phyloP scores from a whole-genome alignment of 306 rosid species.

The Argentina anserina region DNA sequence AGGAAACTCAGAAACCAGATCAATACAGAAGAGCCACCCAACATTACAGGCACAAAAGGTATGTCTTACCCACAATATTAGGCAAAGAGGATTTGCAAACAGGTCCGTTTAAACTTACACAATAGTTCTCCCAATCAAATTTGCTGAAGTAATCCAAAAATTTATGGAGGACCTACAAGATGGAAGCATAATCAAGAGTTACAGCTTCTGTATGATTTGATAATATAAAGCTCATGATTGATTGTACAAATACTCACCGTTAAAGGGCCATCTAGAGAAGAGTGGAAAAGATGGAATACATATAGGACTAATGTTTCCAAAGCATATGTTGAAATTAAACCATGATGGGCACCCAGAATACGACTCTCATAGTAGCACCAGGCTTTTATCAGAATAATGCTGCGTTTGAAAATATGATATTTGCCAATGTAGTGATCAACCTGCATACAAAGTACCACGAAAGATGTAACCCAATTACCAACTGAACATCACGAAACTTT shows the following conservation, averaged over 20 bases:
- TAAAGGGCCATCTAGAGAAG: conserved; percentile 64
- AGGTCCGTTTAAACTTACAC: conserved; percentile 81
- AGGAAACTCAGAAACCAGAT: conserved; percentile 17
- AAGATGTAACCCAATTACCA: conserved; percentile 15
- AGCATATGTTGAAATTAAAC: conserved; percentile 88
- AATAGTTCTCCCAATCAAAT: conserved; percentile 87
- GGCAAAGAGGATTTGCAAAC: conserved; percentile 67
- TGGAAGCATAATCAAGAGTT: conserved; percentile 11
- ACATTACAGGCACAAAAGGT: conserved; percentile 14
- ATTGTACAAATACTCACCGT: conserved; percentile 52
- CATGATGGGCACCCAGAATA: conserved; percentile 86
- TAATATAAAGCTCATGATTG: background rate
- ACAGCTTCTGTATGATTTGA: conserved; percentile 2
- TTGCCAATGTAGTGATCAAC: conserved; percentile 70
- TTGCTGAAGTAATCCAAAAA: conserved; percentile 85
- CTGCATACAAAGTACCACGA: conserved; percentile 31
- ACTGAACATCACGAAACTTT: conserved; percentile 18
- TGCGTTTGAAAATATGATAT: conserved; percentile 81
- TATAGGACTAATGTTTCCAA: conserved; percentile 81
- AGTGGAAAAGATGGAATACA: conserved; percentile 71
- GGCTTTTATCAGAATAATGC: conserved; percentile 74
- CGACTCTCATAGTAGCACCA: conserved; percentile 98
- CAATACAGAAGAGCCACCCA: conserved; percentile 19
- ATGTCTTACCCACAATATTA: conserved; percentile 56
- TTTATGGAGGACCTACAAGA: conserved; percentile 65